Evolutionary conservation across 768 basidiomycete species (phyloP), one percentile per base, ranked within the genome.

Genomic region (Calocybe cyanea): DNA sequence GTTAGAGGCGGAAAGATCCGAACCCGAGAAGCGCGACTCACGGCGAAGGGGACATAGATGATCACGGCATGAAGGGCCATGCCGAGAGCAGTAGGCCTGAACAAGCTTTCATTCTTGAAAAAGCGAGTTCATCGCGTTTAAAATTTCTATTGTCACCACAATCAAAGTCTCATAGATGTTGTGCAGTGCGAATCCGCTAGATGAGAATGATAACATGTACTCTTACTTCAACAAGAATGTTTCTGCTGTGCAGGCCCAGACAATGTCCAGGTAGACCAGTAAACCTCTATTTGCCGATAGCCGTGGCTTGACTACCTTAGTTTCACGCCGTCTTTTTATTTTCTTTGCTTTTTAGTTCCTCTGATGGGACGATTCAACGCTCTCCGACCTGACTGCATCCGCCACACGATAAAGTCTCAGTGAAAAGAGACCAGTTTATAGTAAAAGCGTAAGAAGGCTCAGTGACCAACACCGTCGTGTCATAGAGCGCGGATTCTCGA

Each of bases 121-220:
- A 18, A 99, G 73, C 46, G 94, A 97, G 68, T 98, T 98, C 87
- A 93, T 92, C 28, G 91, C 92, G 66, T 95, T 95, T 73, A 92
- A 92, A 92, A 95, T 95, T 68, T 95, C 92, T 43, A 95, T 83
- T 2, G 86, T 93, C 45, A 99, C 95, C 39, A 99, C 77, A 58
- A 98, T 92, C 20, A 97, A 25, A 99, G 71, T 52, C 91, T 94
- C 78, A 98, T 91, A 17, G 95, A 98, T 46, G 94, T 96, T 2
- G 94, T 95, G 13, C 79, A 79, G 56, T 83, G 83, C 10, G 95
- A 72, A n/a, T n/a, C n/a, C n/a, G n/a, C 15, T 17, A 11, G 49
- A 49, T 13, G 49, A 52, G 17, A 45, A 54, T 38, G 55, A 60
- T 21, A 57, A 64, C 34, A 48, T 70, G 19, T 49, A 59, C 20